Evolutionary conservation across 2,329 filamentous ascomycete species (phyloP).

Genomic region (Colletotrichum cordylinicola): DNA sequence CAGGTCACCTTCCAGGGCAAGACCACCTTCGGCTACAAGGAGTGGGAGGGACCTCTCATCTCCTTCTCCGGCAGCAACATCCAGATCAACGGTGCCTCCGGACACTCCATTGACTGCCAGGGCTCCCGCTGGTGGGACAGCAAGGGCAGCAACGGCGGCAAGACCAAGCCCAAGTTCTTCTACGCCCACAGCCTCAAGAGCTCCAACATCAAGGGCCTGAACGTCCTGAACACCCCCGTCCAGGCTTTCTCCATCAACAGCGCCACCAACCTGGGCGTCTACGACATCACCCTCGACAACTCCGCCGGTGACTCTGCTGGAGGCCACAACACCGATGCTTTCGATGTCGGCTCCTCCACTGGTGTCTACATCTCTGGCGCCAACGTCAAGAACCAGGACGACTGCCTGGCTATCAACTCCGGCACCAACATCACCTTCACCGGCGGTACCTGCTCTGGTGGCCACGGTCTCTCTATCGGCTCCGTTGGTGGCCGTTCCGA

Average conservation of each 20-base stretch:
- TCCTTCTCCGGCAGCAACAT: slow-evolving; percentile 63
- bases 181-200: slow-evolving; percentile 45
- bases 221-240: slow-evolving; percentile 47
- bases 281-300: slow-evolving; percentile 43
- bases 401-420: slow-evolving; percentile 65
- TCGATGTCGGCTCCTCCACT: slow-evolving; percentile 57
- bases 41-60: slow-evolving; percentile 70
- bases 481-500: slow-evolving; percentile 52
- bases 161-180: slow-evolving; percentile 69
- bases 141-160: slow-evolving; percentile 64
- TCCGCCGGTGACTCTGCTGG: slow-evolving; percentile 37
- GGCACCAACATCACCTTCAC: slow-evolving; percentile 53
- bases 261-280: slow-evolving; percentile 37
- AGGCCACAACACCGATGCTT: slow-evolving; percentile 63
- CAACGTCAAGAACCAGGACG: slow-evolving; percentile 65
- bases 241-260: slow-evolving; percentile 46
- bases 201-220: slow-evolving; percentile 42
- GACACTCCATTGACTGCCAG: slow-evolving; percentile 60
- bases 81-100: slow-evolving; percentile 56
- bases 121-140: slow-evolving; percentile 67
- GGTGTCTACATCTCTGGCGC: slow-evolving; percentile 58
- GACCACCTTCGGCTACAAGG: slow-evolving; percentile 71
- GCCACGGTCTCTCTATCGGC: slow-evolving; percentile 49
- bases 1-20: slow-evolving; percentile 66
- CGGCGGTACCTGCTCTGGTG: slow-evolving; percentile 47